Conservation (phyloP, 129 eudicot genomes). For the Flaveria ramosissima region DNA sequence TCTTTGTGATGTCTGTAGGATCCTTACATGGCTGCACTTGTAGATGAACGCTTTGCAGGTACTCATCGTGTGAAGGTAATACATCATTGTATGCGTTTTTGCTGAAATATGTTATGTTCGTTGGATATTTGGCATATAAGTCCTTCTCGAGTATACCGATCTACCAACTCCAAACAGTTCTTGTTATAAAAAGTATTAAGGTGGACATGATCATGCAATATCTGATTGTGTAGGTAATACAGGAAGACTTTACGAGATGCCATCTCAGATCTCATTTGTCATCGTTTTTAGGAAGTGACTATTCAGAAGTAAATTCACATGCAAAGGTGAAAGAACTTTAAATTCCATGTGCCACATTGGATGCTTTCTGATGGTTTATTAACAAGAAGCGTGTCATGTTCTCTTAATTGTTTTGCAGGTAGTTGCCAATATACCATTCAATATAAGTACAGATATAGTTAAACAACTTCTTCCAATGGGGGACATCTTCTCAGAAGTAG, state of each 20-base stretch:
- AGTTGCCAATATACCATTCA: constrained; percentile 92
- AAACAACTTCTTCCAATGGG: constrained; percentile 99
- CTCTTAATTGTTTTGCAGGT: constrained; percentile 52
- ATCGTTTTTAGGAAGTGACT: constrained; percentile 47
- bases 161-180: neutral
- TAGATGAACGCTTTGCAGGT: constrained; percentile 69
- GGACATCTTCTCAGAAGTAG: constrained; percentile 90
- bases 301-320: constrained; percentile 39
- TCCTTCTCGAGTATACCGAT: neutral
- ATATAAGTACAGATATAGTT: constrained; percentile 87
- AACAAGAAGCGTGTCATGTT: neutral
- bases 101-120: neutral
- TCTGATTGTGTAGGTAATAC: constrained; percentile 58
- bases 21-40: constrained; percentile 91
- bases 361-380: neutral
- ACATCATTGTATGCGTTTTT: neutral
- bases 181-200: neutral
- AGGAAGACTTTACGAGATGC: constrained; percentile 86
- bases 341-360: neutral
- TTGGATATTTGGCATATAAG: neutral
- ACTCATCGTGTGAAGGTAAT: constrained; percentile 66
- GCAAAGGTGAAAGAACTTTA: constrained; percentile 63
- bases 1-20: constrained; percentile 47
- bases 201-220: constrained; percentile 7
- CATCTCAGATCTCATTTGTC: constrained; percentile 72